A percentile compares a stretch with the other conserved stretches of the same genome.
phyloP scores from a whole-genome alignment of 2,329 filamentous ascomycete species.

The Parafenestella ontariensis region DNA sequence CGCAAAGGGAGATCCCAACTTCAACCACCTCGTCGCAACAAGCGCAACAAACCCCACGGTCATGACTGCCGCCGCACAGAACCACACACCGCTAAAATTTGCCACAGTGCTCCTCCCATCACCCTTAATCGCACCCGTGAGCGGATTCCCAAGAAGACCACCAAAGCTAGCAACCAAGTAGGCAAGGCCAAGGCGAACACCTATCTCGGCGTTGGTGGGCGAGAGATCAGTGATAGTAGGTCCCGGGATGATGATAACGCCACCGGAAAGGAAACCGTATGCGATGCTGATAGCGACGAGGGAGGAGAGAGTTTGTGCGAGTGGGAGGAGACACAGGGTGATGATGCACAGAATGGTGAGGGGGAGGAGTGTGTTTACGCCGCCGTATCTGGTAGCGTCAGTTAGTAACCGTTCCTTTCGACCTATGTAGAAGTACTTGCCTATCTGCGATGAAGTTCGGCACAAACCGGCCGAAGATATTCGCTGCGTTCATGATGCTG shows the following conservation, averaged over 20 bases:
- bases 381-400: constrained; percentile 10
- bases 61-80: constrained; percentile 48
- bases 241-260: constrained; percentile 50
- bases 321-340: constrained; percentile 35
- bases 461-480: constrained; percentile 52
- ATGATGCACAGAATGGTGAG: constrained; percentile 42
- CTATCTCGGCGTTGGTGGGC: constrained; percentile 48
- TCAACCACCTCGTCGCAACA: constrained; percentile 22
- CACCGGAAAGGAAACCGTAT: constrained; percentile 54
- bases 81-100: constrained; percentile 31
- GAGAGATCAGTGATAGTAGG: constrained; percentile 50
- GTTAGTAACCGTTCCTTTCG: neutral
- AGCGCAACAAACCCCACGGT: constrained; percentile 19
- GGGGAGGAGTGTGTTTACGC: constrained; percentile 50
- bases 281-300: constrained; percentile 44
- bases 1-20: constrained; percentile 13
- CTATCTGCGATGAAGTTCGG: constrained; percentile 52
- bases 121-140: constrained; percentile 57
- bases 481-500: constrained; percentile 68
- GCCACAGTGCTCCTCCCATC: constrained; percentile 46
- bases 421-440: constrained; percentile 1
- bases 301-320: constrained; percentile 34
- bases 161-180: constrained; percentile 59
- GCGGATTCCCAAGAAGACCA: constrained; percentile 60
- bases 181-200: constrained; percentile 59